These are phyloP conservation scores for Rubroshorea leprosula DNA, from an alignment of 345 rosid species.

Conservation along the genomic window DNA sequence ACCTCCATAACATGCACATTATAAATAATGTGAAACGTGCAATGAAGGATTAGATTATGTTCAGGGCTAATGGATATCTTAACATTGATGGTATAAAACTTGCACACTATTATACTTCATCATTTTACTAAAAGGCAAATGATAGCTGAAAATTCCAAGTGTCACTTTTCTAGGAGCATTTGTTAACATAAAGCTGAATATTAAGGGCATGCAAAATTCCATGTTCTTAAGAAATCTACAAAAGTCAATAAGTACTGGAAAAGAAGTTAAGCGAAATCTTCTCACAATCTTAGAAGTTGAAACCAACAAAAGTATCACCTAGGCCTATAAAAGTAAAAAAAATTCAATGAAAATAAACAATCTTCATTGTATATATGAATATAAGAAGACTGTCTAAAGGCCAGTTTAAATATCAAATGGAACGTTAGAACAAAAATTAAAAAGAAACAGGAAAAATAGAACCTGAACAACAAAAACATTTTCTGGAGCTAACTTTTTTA, in stretches of 20 bases:
- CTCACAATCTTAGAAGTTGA: background rate
- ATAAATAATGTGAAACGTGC: background rate
- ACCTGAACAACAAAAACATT: conserved; percentile 90
- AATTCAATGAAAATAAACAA: background rate
- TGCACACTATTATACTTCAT: background rate
- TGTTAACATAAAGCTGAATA: background rate
- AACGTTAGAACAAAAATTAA: background rate
- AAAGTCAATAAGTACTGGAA: background rate
- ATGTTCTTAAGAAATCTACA: background rate
- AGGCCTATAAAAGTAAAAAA: background rate
- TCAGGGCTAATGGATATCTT: background rate
- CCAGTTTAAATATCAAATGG: too few species aligned
- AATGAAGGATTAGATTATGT: too few species aligned
- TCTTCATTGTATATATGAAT: background rate
- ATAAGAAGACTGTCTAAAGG: background rate
- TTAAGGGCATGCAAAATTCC: background rate
- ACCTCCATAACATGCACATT: background rate
- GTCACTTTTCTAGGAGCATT: conserved; percentile 6
- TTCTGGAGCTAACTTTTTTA: conserved; percentile 69
- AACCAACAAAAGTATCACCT: conserved; percentile 4
- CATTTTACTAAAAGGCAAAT: background rate
- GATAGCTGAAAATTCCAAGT: background rate
- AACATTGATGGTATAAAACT: background rate
- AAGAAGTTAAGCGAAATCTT: background rate
- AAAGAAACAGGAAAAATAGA: conserved; percentile 15